Percentiles rank a stretch among this genome's conserved stretches.
Evolutionary conservation across 805 yeast genomes (phyloP).

Genomic region (Cyberlindnera mrakii): DNA sequence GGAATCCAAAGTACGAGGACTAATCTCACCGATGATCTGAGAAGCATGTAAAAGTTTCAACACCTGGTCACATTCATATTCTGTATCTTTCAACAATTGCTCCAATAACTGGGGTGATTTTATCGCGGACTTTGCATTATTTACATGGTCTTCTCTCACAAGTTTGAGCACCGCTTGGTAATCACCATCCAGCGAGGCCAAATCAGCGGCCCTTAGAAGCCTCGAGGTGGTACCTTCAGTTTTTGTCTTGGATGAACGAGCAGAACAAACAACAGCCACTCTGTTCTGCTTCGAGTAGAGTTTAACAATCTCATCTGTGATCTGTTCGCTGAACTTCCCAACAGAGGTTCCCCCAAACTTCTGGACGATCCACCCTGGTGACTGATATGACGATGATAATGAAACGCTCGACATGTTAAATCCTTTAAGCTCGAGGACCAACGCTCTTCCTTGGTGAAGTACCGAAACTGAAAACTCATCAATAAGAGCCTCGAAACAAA

Average conservation of each 20-base stretch:
- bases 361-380: constrained; percentile 67
- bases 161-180: constrained; percentile 54
- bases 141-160: constrained; percentile 71
- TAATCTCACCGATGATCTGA: constrained; percentile 85
- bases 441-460: too few relatives aligned
- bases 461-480: too few relatives aligned
- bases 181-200: constrained; percentile 56
- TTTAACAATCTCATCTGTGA: constrained; percentile 78
- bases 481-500: too few relatives aligned
- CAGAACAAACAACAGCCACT: constrained; percentile 94
- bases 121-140: constrained; percentile 59
- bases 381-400: constrained; percentile 10
- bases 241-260: constrained; percentile 86
- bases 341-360: constrained; percentile 97
- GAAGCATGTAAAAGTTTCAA: constrained; percentile 77
- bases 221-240: constrained; percentile 95
- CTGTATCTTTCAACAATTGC: constrained; percentile 52
- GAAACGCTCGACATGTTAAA: constrained; percentile 15
- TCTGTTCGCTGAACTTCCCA: constrained; percentile 85
- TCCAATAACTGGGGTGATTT: constrained; percentile 37
- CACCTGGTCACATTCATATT: constrained; percentile 60
- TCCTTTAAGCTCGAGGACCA: too few relatives aligned
- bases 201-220: constrained; percentile 76
- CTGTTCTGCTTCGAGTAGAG: constrained; percentile 51
- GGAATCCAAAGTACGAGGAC: constrained; percentile 79